phyloP scores from a whole-genome alignment of 2,329 filamentous ascomycete species.

The Leptoxyphium fumago region DNA sequence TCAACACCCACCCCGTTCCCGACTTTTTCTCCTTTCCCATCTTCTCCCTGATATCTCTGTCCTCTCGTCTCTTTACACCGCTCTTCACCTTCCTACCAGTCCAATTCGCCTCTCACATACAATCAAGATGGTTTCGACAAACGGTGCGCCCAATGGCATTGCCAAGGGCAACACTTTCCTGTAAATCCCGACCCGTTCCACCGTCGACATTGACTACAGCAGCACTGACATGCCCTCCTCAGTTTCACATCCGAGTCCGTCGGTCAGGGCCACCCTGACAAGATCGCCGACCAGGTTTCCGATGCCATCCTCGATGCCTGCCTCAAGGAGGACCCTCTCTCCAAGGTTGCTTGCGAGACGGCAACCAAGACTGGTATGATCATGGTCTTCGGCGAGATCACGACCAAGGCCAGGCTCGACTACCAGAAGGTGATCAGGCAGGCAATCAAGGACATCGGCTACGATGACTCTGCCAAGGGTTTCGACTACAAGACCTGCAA shows the following conservation, averaged over 20 bases:
- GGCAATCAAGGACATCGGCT: slow-evolving; percentile 96
- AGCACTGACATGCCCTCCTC: slow-evolving; percentile 1
- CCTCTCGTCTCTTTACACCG: neutral
- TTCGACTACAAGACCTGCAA: slow-evolving; percentile 99
- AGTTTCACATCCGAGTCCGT: slow-evolving; percentile 38
- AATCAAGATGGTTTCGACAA: slow-evolving; percentile 8
- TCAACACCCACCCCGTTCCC: no score
- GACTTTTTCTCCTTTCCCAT: no score
- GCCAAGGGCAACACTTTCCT: slow-evolving; percentile 12
- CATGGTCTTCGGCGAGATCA: slow-evolving; percentile 98
- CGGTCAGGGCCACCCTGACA: slow-evolving; percentile 25
- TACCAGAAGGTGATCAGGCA: slow-evolving; percentile 96
- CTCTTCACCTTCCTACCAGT: neutral
- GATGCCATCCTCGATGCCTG: slow-evolving; percentile 98
- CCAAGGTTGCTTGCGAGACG: slow-evolving; percentile 97
- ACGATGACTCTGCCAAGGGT: slow-evolving; percentile 91
- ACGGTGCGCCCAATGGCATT: slow-evolving; percentile 6
- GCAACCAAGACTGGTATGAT: slow-evolving; percentile 99
- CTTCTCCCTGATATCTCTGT: neutral
- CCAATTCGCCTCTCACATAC: neutral
- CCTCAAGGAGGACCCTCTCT: slow-evolving; percentile 82
- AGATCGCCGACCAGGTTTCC: slow-evolving; percentile 68
- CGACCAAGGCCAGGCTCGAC: slow-evolving; percentile 87
- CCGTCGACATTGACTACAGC: neutral
- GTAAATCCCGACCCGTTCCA: slow-evolving; percentile 1